Evolutionary conservation across 352 stramenopile genomes (phyloP), one percentile per base, ranked within the genome.

Genomic region (Phytophthora sojae): DNA sequence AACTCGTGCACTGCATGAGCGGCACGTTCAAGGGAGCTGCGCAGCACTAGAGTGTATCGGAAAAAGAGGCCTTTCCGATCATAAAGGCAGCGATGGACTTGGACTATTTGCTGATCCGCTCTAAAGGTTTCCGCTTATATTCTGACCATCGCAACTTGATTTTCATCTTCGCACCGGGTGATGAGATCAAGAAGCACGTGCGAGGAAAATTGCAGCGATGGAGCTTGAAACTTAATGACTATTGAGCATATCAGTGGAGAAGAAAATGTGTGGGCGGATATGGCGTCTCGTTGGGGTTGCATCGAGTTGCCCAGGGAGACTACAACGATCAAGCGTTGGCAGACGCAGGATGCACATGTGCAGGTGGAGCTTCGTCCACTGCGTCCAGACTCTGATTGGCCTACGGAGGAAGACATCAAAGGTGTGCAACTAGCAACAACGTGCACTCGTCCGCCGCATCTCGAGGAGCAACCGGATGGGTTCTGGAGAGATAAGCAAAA

Each of bases 201-300:
- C 39, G 39, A 15, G 39, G 39, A 49, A 49, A 49, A 49, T 49
- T 49, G 39, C 39, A 49, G 39, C 15, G 39, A 2, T 63, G 57
- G 57, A 55, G 57, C 55, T 44, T 63, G 14, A 66, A 66, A 29
- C 21, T 56, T 4, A 54, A 37, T 57, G 51, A 66, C 59, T 0
- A 53, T 66, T 29, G 49, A 57, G 6, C 59, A 51, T n/a, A 66
- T 66, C 23, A 55, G 42, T 50, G 58, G 58, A 26, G 47, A 26
- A 35, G 47, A 42, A 4, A 64, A 64, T 23, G 29, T 66, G 21
- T 66, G 59, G 49, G 49, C 59, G 12, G 59, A 52, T 50, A 57
- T 66, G 49, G 8, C 11, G 4, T 64, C 45, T 17, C 45, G 57
- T 14, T 55, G 60, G 60, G 32, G 37, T 30, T 42, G 50, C 29